Percentiles rank a stretch among this genome's conserved stretches.
Conservation (phyloP, 768 basidiomycete genomes). For the Boletus tomentosulus region DNA sequence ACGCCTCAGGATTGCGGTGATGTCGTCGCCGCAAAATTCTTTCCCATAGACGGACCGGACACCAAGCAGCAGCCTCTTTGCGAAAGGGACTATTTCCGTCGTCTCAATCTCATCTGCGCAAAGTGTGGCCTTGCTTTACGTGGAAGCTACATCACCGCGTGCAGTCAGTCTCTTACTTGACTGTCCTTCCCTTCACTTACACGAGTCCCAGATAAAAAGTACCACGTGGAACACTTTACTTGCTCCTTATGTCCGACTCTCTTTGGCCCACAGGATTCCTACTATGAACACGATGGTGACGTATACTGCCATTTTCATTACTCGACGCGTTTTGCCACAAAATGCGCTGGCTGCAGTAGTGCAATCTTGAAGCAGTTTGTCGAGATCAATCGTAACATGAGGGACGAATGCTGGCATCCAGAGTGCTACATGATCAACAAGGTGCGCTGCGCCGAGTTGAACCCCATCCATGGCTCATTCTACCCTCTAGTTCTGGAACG, state of each 20-base stretch:
- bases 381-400: slow-evolving; percentile 97
- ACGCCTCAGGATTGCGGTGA: slow-evolving; percentile 82
- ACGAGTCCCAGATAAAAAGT: slow-evolving; percentile 79
- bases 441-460: slow-evolving; percentile 41
- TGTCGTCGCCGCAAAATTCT: slow-evolving; percentile 97
- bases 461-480: slow-evolving; percentile 9
- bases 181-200: slow-evolving; percentile 11
- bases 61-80: slow-evolving; percentile 92
- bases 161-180: slow-evolving; percentile 61
- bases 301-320: slow-evolving; percentile 99
- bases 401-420: slow-evolving; percentile 99
- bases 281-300: slow-evolving; percentile 97
- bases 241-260: slow-evolving; percentile 95
- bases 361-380: slow-evolving; percentile 99
- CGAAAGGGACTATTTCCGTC: slow-evolving; percentile 95
- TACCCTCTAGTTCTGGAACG: slow-evolving; percentile 88
- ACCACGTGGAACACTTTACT: slow-evolving; percentile 98
- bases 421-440: slow-evolving; percentile 99
- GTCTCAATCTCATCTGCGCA: slow-evolving; percentile 92
- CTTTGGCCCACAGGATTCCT: slow-evolving; percentile 97
- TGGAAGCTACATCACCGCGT: slow-evolving; percentile 98
- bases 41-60: slow-evolving; percentile 92
- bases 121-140: slow-evolving; percentile 93
- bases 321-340: slow-evolving; percentile 96
- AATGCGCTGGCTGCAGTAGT: slow-evolving; percentile 95